These are phyloP conservation scores for Peltaster fructicola DNA, from an alignment of 2,329 filamentous ascomycete species.

Conservation along the genomic window DNA sequence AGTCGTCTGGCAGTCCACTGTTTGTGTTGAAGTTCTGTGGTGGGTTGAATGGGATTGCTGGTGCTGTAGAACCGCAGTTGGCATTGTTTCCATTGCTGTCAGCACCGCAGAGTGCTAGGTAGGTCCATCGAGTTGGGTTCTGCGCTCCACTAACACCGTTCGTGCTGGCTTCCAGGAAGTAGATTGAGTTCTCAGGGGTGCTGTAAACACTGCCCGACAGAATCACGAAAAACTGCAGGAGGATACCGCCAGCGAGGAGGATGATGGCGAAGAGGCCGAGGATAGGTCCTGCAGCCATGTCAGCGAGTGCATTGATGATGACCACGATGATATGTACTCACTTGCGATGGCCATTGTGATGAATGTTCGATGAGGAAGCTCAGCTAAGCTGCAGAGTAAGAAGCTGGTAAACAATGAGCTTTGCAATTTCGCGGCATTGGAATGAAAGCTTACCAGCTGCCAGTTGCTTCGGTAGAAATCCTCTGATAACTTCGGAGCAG, in stretches of 20 bases:
- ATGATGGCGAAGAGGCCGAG: constrained; percentile 41
- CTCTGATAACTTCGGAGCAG: no score
- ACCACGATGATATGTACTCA: no score
- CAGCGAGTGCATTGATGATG: no score
- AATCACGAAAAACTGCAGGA: constrained; percentile 49
- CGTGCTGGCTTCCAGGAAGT: constrained; percentile 72
- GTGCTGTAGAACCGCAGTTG: constrained; percentile 46
- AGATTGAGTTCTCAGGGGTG: constrained; percentile 53
- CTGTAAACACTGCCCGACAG: constrained; percentile 38
- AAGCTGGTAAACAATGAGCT: no score
- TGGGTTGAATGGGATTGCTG: constrained; percentile 48
- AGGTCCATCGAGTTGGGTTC: constrained; percentile 66
- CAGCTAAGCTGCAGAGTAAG: no score
- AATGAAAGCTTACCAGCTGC: no score
- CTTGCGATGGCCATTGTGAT: no score
- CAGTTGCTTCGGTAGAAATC: no score
- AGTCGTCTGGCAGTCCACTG: constrained; percentile 33
- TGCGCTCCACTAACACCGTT: constrained; percentile 42
- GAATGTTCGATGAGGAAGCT: no score
- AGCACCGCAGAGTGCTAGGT: constrained; percentile 63
- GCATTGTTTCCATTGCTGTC: constrained; percentile 33
- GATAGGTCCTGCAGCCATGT: constrained; percentile 39
- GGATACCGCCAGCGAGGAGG: constrained; percentile 41
- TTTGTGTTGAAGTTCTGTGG: constrained; percentile 41
- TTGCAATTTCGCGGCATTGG: no score